A percentile compares a stretch with the other conserved stretches of the same genome.
phyloP scores from a whole-genome alignment of 1,284 basidiomycete genomes.

The Tilletia caries region DNA sequence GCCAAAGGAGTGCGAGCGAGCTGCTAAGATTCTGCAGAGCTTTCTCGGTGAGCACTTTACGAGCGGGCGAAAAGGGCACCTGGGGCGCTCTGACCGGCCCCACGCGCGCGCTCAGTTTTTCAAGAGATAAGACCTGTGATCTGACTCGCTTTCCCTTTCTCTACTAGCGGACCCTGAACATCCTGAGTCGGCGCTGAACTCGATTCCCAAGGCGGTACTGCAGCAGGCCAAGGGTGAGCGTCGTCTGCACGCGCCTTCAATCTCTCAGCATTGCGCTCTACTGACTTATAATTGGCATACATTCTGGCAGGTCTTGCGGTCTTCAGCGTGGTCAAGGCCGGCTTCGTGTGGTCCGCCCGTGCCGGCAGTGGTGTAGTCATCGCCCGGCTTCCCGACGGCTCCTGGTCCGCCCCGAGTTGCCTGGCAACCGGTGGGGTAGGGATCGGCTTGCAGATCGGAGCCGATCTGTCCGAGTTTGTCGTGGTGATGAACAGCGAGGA shows the following conservation, averaged over 20 bases:
- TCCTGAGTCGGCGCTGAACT: constrained; percentile 85
- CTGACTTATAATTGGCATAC: not conserved
- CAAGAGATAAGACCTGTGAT: not conserved
- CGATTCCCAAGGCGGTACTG: constrained; percentile 90
- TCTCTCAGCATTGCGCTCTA: not conserved
- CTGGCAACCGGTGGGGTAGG: constrained; percentile 88
- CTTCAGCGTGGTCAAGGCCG: constrained; percentile 79
- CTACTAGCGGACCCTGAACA: constrained; percentile 75
- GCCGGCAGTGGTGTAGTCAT: constrained; percentile 92
- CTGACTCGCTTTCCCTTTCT: not conserved
- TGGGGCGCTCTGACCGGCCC: not conserved
- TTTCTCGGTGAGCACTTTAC: constrained; percentile 74
- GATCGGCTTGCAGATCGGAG: constrained; percentile 86
- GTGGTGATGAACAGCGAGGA: constrained; percentile 96
- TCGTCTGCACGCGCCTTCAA: not conserved
- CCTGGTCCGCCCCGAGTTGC: constrained; percentile 94
- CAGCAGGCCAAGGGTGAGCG: constrained; percentile 67
- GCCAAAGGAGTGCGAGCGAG: constrained; percentile 63
- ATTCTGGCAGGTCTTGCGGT: constrained; percentile 67
- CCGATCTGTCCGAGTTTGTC: constrained; percentile 61
- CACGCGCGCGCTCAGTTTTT: not conserved
- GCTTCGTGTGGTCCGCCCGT: constrained; percentile 94
- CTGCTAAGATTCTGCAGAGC: constrained; percentile 80
- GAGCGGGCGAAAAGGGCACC: too few relatives aligned
- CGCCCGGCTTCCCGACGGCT: constrained; percentile 88